Evolutionary conservation across 139 green algal species (phyloP), one percentile per base, ranked within the genome.

Genomic region (Cymbomonas tetramitiformis): DNA sequence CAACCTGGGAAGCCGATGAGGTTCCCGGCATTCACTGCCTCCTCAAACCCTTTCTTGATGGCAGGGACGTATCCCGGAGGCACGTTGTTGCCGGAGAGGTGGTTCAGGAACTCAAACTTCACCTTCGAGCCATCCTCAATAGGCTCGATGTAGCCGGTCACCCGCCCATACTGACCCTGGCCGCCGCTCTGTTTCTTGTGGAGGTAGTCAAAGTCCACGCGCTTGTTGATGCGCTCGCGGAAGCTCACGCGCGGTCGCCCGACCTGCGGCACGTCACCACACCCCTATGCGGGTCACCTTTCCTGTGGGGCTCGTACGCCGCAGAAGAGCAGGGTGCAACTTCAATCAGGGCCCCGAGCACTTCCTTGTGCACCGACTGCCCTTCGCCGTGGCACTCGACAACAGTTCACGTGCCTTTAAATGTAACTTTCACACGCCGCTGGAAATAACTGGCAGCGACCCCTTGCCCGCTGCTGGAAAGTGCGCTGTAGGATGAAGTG

Each of bases 151-250:
- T 79, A 79, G 15, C 70, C 71, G 18, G 46, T 33, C 34, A 66
- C 56, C 12, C 36, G 40, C 15, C 68, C 62, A 39, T 69, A 79
- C 33, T 79, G 72, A n/a, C 69, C 73, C 31, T 58, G 56, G 2
- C 73, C 86, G 38, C 90, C 91, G 39, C 61, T 84, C 77, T 99
- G 92, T 72, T 97, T 97, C 74, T 96, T 96, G 77, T 99, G 92
- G 36, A 93, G 64, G 74, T 99, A 96, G 75, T 95, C 88, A 76
- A 94, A 99, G 19, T 85, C 68, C 8, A 82, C 79, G 2, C 68
- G 53, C 31, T 61, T 26, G 5, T 75, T 88, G 66, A 99, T 85
- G 24, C 87, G 75, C 64, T 99, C 91, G 0, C 90, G 71, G 81
- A 91, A 99, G 74, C 94, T 96, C 3, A 99, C 92, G 7, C 86